Base-by-base conservation (phyloP, 257 asterid species). In the Gentiana macrophylla region DNA sequence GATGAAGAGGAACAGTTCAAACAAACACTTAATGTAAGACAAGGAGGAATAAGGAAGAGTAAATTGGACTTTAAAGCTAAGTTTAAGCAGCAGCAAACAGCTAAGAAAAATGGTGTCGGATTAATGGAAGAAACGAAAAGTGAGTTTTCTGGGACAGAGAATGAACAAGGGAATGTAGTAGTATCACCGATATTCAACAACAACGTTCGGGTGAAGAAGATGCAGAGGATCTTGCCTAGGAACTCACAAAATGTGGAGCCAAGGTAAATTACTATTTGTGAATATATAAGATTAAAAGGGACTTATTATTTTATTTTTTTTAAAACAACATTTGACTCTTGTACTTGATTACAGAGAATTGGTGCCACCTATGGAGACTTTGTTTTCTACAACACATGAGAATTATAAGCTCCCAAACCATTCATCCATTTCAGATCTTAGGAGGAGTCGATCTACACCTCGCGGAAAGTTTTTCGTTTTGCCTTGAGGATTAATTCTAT, bases 401-500 rank as follows among this genome's bases (percentile, higher is more conserved):
- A 69, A 69, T 24, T 24, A 24, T 65, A 84, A 76, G 67, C 50
- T 54, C 46, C 55, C 82, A 46, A 61, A 66, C 65, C 64, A 61
- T 57, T 67, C 82, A 54, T 63, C 76, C 57, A 52, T 62, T 60
- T 56, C 75, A 9, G 72, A 70, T 6, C 32, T 73, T 63, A 81
- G 73, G 46, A 75, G 97, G 71, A 86, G 95, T 73, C 75, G 71
- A 77, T 86, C 97, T 33, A 83, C 91, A n/a, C 92, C 95, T 56
- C 89, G 92, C 8, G 97, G 95, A 32, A 86, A 82, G 60, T 77
- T 77, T 59, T 70, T 79, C 62, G 57, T 81, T 62, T 73, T 79
- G 71, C 59, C 71, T 52, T 71, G 68, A 67, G 62, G 55, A 61
- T 24, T 24, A 24, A 60, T 32, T 32, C 62, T n/a, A 32, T n/a